These are phyloP conservation scores for Acarospora socialis DNA, from an alignment of 2,329 filamentous ascomycete species.

Conservation along the genomic window DNA sequence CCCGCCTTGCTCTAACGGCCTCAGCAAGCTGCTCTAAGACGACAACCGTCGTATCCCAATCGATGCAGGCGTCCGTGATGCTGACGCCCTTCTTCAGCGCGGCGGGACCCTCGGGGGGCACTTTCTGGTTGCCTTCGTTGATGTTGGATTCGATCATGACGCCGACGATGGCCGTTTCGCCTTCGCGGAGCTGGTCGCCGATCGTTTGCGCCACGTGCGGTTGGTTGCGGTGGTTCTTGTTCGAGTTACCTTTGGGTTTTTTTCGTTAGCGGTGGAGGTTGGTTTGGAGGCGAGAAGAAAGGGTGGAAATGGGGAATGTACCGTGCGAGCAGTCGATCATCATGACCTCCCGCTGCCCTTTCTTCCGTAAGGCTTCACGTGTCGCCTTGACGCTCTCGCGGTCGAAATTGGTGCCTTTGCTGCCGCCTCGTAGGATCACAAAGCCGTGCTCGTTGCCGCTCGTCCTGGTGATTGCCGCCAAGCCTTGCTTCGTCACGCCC, in stretches of 20 bases:
- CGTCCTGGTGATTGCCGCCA: slow-evolving; percentile 87
- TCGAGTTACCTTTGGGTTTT: slow-evolving; percentile 88
- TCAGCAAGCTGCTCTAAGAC: slow-evolving; percentile 66
- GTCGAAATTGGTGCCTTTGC: slow-evolving; percentile 87
- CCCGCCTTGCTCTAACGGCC: slow-evolving; percentile 62
- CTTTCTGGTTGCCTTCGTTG: slow-evolving; percentile 85
- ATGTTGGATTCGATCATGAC: slow-evolving; percentile 99
- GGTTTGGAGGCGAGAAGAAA: too few species aligned
- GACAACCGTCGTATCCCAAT: slow-evolving; percentile 76
- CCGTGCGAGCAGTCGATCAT: slow-evolving; percentile 99
- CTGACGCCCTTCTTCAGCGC: slow-evolving; percentile 87
- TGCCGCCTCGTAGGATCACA: slow-evolving; percentile 85
- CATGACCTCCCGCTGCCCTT: slow-evolving; percentile 74
- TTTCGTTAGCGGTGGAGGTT: too few species aligned
- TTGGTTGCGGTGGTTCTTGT: slow-evolving; percentile 95
- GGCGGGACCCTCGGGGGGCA: slow-evolving; percentile 69
- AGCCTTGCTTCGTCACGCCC: slow-evolving; percentile 89
- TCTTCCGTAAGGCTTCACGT: slow-evolving; percentile 64
- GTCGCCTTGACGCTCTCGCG: slow-evolving; percentile 64
- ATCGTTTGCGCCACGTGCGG: slow-evolving; percentile 75
- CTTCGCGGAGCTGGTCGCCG: slow-evolving; percentile 69
- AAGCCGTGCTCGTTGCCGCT: slow-evolving; percentile 94
- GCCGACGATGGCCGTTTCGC: slow-evolving; percentile 80
- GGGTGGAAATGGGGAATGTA: too few species aligned
- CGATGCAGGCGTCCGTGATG: slow-evolving; percentile 94